Conservation (phyloP, 2,329 filamentous ascomycete species). For the Penicillium sp. region DNA sequence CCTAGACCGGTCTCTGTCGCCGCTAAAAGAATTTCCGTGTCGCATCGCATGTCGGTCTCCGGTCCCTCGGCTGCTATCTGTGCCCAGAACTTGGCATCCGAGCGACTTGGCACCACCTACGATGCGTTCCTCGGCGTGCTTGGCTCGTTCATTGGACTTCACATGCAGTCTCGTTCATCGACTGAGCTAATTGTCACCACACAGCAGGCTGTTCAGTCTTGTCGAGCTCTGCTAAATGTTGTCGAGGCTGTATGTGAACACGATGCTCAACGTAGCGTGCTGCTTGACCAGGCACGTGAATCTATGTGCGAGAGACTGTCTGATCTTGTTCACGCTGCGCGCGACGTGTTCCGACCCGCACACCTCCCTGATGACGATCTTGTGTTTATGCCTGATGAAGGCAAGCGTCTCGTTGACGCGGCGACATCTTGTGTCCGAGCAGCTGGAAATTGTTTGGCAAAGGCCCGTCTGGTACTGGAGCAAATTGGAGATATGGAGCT, state of each 20-base stretch:
- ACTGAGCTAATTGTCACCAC: slow-evolving; percentile 80
- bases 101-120: slow-evolving; percentile 75
- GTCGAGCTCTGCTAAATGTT: slow-evolving; percentile 74
- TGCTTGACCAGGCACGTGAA: slow-evolving; percentile 68
- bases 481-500: slow-evolving; percentile 89
- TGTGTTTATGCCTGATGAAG: slow-evolving; percentile 77
- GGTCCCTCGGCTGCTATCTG: slow-evolving; percentile 64
- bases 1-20: slow-evolving; percentile 36
- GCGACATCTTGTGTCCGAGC: slow-evolving; percentile 87
- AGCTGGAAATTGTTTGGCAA: slow-evolving; percentile 86
- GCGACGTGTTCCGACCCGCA: slow-evolving; percentile 71
- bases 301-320: slow-evolving; percentile 79
- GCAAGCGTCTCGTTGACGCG: slow-evolving; percentile 71
- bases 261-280: slow-evolving; percentile 66
- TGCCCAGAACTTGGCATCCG: slow-evolving; percentile 76
- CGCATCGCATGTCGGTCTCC: slow-evolving; percentile 78
- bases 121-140: slow-evolving; percentile 88
- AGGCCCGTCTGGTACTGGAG: slow-evolving; percentile 82
- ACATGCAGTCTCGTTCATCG: slow-evolving; percentile 88
- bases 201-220: slow-evolving; percentile 79
- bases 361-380: slow-evolving; percentile 71
- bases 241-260: slow-evolving; percentile 81
- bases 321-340: slow-evolving; percentile 77
- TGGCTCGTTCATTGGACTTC: slow-evolving; percentile 89
- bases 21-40: slow-evolving; percentile 53